phyloP scores from a whole-genome alignment of 2,329 filamentous ascomycete genomes.

The Westerdykella ornata region DNA sequence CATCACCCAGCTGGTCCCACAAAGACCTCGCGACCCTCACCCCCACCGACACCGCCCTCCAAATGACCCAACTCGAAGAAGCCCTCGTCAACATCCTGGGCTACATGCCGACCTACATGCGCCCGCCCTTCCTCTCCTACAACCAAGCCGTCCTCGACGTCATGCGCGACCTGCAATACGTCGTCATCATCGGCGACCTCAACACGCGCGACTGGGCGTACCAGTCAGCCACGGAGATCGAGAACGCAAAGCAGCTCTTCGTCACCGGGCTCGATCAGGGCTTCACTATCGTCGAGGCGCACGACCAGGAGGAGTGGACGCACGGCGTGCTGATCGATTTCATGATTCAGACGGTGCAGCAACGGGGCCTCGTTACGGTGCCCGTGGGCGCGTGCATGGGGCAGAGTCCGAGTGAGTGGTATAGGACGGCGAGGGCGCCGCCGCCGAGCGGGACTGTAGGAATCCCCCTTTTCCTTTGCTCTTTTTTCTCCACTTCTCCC shows the following conservation, averaged over 20 bases:
- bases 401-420: too few species aligned
- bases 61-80: constrained; percentile 45
- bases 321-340: constrained; percentile 7
- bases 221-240: constrained; percentile 38
- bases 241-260: constrained; percentile 48
- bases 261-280: constrained; percentile 6
- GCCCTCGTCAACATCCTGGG: constrained; percentile 46
- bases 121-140: constrained; percentile 34
- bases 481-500: too few species aligned
- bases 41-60: constrained; percentile 35
- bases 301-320: constrained; percentile 7
- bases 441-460: too few species aligned
- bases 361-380: constrained; percentile 3
- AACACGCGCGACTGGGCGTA: constrained; percentile 54
- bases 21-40: constrained; percentile 38
- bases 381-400: too few species aligned
- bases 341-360: constrained; percentile 5
- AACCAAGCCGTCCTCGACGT: constrained; percentile 27
- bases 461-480: too few species aligned
- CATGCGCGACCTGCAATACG: constrained; percentile 44
- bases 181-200: constrained; percentile 52
- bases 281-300: constrained; percentile 6
- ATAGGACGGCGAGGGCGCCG: too few species aligned
- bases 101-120: constrained; percentile 47
- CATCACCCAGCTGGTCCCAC: constrained; percentile 38